Evolutionary conservation across 1,284 basidiomycete species (phyloP).

Genomic region (Boletellus deceptivus): DNA sequence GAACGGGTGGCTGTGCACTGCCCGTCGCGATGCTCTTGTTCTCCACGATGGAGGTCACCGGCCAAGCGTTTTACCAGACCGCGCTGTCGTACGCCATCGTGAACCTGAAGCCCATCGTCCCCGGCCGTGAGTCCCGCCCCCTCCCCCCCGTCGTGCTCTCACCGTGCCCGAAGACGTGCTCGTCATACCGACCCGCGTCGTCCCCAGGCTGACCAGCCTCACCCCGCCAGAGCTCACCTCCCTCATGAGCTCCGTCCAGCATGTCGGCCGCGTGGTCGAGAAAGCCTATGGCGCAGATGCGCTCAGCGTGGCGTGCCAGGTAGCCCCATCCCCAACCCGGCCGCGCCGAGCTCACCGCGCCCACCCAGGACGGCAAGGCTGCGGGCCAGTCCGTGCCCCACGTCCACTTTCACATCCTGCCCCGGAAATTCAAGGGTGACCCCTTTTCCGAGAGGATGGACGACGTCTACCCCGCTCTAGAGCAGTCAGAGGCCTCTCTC

Average conservation of each 20-base stretch:
- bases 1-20: constrained; percentile 24
- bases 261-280: constrained; percentile 66
- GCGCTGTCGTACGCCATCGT: constrained; percentile 79
- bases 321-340: constrained; percentile 7
- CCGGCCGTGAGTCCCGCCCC: constrained; percentile 69
- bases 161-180: constrained; percentile 71
- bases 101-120: constrained; percentile 90
- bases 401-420: constrained; percentile 88
- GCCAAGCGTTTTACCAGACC: constrained; percentile 78
- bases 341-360: constrained; percentile 1
- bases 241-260: constrained; percentile 75
- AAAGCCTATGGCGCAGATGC: constrained; percentile 72
- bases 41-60: constrained; percentile 81
- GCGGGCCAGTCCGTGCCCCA: constrained; percentile 88
- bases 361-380: constrained; percentile 77
- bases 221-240: constrained; percentile 68
- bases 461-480: constrained; percentile 76
- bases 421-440: constrained; percentile 69
- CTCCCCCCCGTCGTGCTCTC: neutral
- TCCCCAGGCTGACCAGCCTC: constrained; percentile 76
- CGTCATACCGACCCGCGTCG: constrained; percentile 76
- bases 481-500: constrained; percentile 58
- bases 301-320: constrained; percentile 83
- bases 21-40: constrained; percentile 52
- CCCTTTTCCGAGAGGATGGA: constrained; percentile 70